Base-by-base conservation (phyloP, 164 flowering plant species). In the Kingdonia uniflora region DNA sequence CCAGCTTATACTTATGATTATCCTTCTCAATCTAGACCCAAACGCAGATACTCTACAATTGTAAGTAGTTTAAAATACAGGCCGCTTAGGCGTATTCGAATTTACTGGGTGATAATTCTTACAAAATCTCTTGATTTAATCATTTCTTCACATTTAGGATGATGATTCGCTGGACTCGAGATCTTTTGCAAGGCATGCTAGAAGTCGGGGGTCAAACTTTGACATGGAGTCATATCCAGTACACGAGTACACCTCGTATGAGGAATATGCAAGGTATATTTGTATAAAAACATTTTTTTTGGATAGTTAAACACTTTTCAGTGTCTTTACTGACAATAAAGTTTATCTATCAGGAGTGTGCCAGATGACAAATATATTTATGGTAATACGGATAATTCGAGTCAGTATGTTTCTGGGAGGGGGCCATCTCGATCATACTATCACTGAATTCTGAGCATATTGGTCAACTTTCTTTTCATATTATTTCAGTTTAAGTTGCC, bases 261-360 rank as follows among this genome's bases (percentile, higher is more conserved):
- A 38, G 35, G 55, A 60, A 47, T 64, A 60, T 43, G 41, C 65
- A 51, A 59, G 68, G 72, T 68, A 55, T 15, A 19, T 16, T 15
- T 22, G 1, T 2, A 8, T 3, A 45, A 45, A 17, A 13, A 11
- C 14, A 1, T 6, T 53, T 10, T 33, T 53, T 22, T 15, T n/a
- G 15, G n/a, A 13, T 29, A 41, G 12, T 14, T 10, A 44, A 2
- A 11, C 48, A 44, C 4, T 26, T n/a, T 26, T 2, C 38, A 17
- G 2, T 11, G 14, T 56, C 14, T 26, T 20, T 17, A 40, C 37
- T 46, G 12, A 25, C 16, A 22, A 20, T 21, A 26, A 25, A 1
- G 15, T n/a, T 56, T 37, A 14, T 10, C 22, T 57, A 11, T 11
- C 55, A 63, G 71, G 60, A 33, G 39, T 56, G 17, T 39, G 26